Evolutionary conservation across 305 asterid species (phyloP).

Genomic region (Salvia sclarea): DNA sequence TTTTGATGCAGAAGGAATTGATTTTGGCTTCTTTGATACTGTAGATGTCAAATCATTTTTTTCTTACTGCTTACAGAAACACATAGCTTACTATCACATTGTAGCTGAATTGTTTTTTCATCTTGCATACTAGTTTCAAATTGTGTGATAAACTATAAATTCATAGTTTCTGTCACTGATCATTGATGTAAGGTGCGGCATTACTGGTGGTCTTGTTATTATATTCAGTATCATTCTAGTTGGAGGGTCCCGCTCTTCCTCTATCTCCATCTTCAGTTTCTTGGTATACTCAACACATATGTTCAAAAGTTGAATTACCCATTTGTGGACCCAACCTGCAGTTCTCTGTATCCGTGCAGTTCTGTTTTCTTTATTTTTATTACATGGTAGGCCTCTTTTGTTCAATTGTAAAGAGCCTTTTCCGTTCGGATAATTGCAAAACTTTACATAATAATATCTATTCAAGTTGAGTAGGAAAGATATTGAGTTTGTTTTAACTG

Average conservation of each 20-base stretch:
- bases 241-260: background rate
- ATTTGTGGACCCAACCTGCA: background rate
- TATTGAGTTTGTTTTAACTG: conserved; percentile 9
- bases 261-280: background rate
- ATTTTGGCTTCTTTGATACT: background rate
- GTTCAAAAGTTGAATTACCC: background rate
- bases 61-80: background rate
- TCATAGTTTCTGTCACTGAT: background rate
- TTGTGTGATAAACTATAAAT: background rate
- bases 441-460: background rate
- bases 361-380: background rate
- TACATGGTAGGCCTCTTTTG: conserved; percentile 8
- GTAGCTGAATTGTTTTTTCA: conserved; percentile 10
- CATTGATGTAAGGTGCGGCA: conserved; percentile 4
- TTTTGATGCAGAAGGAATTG: background rate
- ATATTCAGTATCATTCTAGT: background rate
- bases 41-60: background rate
- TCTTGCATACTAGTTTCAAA: background rate
- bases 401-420: conserved; percentile 3
- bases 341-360: background rate
- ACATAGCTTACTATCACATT: background rate
- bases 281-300: background rate
- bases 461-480: conserved; percentile 3
- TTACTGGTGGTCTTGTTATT: background rate
- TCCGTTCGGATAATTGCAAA: background rate